phyloP scores from a whole-genome alignment of 164 flowering plant species.

The Tetrastigma voinierianum region DNA sequence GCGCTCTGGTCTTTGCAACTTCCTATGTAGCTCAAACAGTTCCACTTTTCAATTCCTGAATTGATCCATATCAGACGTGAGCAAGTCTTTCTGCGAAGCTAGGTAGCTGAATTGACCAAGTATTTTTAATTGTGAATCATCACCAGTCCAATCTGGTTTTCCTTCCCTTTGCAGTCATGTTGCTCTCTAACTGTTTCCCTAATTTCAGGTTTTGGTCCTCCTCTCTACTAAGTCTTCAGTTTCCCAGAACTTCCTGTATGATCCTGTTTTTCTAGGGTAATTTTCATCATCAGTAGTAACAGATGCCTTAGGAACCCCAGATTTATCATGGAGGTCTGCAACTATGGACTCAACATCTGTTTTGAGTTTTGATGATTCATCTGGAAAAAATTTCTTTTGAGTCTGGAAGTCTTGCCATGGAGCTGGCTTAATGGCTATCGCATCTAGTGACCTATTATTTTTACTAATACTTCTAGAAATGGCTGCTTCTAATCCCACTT shows the following conservation, averaged over 20 bases:
- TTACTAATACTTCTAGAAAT: too few species aligned
- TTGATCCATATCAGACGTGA: slow-evolving; percentile 10
- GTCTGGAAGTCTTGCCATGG: not conserved
- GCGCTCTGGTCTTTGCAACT: slow-evolving; percentile 17
- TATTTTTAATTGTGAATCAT: slow-evolving; percentile 26
- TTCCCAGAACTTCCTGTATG: slow-evolving; percentile 37
- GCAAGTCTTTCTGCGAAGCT: slow-evolving; percentile 17
- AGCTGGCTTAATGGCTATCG: slow-evolving; percentile 9
- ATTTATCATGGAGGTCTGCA: not conserved
- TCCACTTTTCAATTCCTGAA: slow-evolving; percentile 16
- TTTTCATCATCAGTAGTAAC: slow-evolving; percentile 8
- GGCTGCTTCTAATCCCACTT: too few species aligned
- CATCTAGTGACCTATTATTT: too few species aligned
- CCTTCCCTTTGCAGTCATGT: slow-evolving; percentile 24
- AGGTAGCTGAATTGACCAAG: slow-evolving; percentile 47
- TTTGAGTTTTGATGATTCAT: slow-evolving; percentile 8
- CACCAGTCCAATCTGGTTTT: slow-evolving; percentile 33
- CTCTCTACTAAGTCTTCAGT: slow-evolving; percentile 30
- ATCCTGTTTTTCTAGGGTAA: slow-evolving; percentile 19
- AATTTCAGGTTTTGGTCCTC: slow-evolving; percentile 16
- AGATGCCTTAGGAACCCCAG: slow-evolving; percentile 7
- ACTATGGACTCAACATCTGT: slow-evolving; percentile 4
- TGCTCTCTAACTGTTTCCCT: slow-evolving; percentile 21
- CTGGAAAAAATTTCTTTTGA: slow-evolving; percentile 28
- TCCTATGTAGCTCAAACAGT: slow-evolving; percentile 25